phyloP scores from a whole-genome alignment of 148 eudicot genomes.

The Chenopodium berlandieri region DNA sequence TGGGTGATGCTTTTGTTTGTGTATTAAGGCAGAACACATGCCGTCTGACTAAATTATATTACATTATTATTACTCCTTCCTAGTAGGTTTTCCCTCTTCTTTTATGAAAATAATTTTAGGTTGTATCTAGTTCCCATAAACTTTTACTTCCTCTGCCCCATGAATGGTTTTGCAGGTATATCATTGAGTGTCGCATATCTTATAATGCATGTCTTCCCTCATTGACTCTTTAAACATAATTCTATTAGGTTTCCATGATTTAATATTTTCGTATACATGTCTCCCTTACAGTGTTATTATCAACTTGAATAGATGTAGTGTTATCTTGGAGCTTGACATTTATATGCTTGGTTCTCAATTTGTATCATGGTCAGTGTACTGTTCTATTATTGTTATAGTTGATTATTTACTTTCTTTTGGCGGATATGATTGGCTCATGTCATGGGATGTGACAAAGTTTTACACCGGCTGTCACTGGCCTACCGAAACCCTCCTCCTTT shows the following conservation, averaged over 20 bases:
- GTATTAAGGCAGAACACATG: background rate
- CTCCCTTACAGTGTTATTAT: background rate
- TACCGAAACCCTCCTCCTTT: too few relatives aligned
- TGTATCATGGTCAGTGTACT: background rate
- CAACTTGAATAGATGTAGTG: background rate
- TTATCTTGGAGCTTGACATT: slow-evolving; percentile 1
- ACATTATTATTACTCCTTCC: background rate
- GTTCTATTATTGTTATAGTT: background rate
- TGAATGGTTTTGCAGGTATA: too few relatives aligned
- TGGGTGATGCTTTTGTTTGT: background rate
- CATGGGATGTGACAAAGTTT: too few relatives aligned
- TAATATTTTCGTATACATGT: background rate
- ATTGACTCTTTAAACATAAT: background rate
- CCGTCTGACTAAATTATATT: background rate
- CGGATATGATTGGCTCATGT: background rate
- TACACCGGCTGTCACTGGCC: too few relatives aligned
- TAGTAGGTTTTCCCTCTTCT: too few relatives aligned
- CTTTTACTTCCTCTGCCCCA: too few relatives aligned
- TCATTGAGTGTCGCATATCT: background rate
- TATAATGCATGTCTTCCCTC: background rate
- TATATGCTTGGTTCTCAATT: background rate
- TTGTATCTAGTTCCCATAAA: too few relatives aligned
- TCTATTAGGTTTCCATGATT: background rate
- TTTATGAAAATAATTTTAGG: too few relatives aligned
- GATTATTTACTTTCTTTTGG: background rate